Base-by-base conservation (phyloP, 2,329 filamentous ascomycete species). In the Xylaria sp. region DNA sequence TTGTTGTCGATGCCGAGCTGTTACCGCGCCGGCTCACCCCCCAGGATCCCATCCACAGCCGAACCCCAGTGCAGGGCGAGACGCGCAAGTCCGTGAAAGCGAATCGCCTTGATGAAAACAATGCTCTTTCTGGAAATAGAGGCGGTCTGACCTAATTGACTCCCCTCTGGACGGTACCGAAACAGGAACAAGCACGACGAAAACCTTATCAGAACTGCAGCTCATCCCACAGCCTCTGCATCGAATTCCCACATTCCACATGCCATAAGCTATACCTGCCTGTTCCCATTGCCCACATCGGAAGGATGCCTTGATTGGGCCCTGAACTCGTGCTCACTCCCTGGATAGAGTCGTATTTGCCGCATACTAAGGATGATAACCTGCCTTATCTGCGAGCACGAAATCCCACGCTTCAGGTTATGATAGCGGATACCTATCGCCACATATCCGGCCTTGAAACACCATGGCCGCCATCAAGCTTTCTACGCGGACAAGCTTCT, bases 141-240 rank as follows among this genome's bases (percentile, higher is more conserved):
- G 60, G 60, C 52, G 60, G 60, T 60, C 56, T 63, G 60, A 63
- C 56, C 55, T 63, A 60, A 60, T 63, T 29, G 21, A 31, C 57
- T 21, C 37, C 49, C n/a, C 51, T 53, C 25, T 31, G 4, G 4
- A 37, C 15, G 17, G 44, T 31, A 38, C 52, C 44, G 25, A 54
- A 49, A 54, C 15, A 27, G 44, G 51, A 55, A 51, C 38, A 38
- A 3, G 38, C 29, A 41, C 23, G 27, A 41, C 51, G 35, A 54
- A 48, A 60, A 60, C 38, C 31, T 52, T 58, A 60, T 60, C 56
- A 21, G 19, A 48, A 48, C 40, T 52, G 60, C 55, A 55, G 51
- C 33, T 48, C 40, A 46, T 46, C 56, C 56, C 56, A 43, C 41
- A 25, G 17, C 40, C 11, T n/a, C 9, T 27, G 44, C 55, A 40